Base-by-base conservation (phyloP, 805 yeast genomes). In the Komagataella ulmi region DNA sequence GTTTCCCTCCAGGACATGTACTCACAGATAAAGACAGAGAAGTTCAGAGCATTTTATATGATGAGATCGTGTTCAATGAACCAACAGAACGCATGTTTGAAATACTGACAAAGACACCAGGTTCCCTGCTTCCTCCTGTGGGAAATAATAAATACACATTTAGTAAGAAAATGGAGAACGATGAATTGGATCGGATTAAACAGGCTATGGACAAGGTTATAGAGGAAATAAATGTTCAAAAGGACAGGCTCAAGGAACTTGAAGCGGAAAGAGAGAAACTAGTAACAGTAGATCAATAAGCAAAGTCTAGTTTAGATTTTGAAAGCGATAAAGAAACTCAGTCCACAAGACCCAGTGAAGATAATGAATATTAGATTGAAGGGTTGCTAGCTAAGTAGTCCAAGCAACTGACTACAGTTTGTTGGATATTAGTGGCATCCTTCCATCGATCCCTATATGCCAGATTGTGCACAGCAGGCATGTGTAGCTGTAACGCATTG, bases 41-140 rank as follows among this genome's bases (percentile, higher is more conserved):
- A 72, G 85, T 85, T 2, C 76, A 80, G 55, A 75, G 85, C 48
- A 66, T 80, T 2, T 68, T 83, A 45, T 93, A 85, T 60, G 99
- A 93, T 62, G 99, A 93, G 63, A 69, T 93, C 17, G 96, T 93
- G 2, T 93, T 93, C 62, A 88, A 85, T 63, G 99, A 93, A 65
- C 99, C 99, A 2, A 89, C 97, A 6, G 98, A 93, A 58, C 76
- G 76, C 18, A 79, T 89, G 66, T 91, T 93, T 68, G 88, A 84
- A 57, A 69, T 81, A 3, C 73, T 91, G 60, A 86, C 96, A 5
- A 65, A 72, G 44, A 75, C 76, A 54, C 91, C 95, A 3, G 72
- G 81, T 48, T 73, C 84, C 60, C 55, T 75, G 58, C 56, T 79
- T 62, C 73, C 79, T 3, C 64, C 52, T 56, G 55, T 66, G 24